Percentiles rank a stretch among this genome's conserved stretches.
Conservation (phyloP, 2,329 filamentous ascomycete species). For the Hymenoscyphus fraxineus region DNA sequence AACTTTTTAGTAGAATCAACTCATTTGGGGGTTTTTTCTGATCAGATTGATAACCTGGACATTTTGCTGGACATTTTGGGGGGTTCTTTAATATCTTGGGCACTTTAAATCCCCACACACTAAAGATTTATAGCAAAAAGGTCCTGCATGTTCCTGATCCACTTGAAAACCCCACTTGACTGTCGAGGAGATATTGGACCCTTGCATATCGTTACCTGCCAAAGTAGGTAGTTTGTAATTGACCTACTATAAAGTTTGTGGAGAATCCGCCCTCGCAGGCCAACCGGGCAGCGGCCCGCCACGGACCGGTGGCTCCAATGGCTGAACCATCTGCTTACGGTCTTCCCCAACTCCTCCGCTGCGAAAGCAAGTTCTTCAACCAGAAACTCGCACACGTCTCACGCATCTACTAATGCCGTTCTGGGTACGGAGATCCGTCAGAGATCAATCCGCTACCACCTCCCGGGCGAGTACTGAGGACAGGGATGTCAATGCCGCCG, state of each 20-base stretch:
- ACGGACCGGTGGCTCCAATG: not conserved
- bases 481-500: conserved; percentile 1
- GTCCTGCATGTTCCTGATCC: no score
- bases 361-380: conserved; percentile 7
- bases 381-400: not conserved
- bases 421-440: conserved; percentile 9
- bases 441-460: not conserved
- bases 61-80: no score
- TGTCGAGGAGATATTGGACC: not conserved
- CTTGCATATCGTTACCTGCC: conserved; percentile 3
- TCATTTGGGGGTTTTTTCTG: not conserved
- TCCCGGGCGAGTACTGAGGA: not conserved
- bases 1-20: not conserved
- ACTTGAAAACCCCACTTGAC: no score
- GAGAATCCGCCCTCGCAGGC: conserved; percentile 1
- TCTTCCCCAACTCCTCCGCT: conserved; percentile 9
- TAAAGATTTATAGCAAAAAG: no score
- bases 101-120: no score
- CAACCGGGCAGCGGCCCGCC: not conserved
- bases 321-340: conserved; percentile 10
- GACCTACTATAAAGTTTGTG: not conserved
- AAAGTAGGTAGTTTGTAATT: not conserved
- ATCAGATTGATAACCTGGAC: not conserved
- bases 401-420: conserved; percentile 6
- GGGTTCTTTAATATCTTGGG: no score